Percentiles rank a stretch among this genome's conserved stretches.
Conservation (phyloP, 148 eudicot species). For the Amaranthus cruentus region DNA sequence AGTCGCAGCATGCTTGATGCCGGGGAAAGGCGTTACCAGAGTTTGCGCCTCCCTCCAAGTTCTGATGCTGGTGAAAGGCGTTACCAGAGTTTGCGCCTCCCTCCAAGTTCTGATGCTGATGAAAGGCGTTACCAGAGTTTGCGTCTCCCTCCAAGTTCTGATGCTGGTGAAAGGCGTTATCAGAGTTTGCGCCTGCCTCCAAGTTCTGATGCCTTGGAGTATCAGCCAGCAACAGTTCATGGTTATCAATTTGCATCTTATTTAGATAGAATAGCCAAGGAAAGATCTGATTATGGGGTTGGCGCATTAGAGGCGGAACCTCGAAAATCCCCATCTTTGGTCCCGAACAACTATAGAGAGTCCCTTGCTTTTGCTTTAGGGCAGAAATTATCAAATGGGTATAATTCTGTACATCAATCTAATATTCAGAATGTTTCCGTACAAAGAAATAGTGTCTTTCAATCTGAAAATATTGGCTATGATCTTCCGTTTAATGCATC, state of each 20-base stretch:
- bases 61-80: slow-evolving; percentile 60
- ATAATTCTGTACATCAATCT: slow-evolving; percentile 46
- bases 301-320: slow-evolving; percentile 40
- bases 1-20: slow-evolving; percentile 34
- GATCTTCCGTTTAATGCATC: slow-evolving; percentile 36
- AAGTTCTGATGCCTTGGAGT: slow-evolving; percentile 51
- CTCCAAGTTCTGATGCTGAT: slow-evolving; percentile 45
- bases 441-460: slow-evolving; percentile 54
- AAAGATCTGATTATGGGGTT: slow-evolving; percentile 39
- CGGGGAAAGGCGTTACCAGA: slow-evolving; percentile 65
- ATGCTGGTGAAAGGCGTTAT: slow-evolving; percentile 69
- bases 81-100: slow-evolving; percentile 61
- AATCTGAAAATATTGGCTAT: slow-evolving; percentile 38
- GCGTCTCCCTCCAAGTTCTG: slow-evolving; percentile 54
- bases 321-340: slow-evolving; percentile 44
- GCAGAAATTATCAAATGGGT: slow-evolving; percentile 45
- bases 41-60: slow-evolving; percentile 62
- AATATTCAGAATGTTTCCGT: slow-evolving; percentile 55
- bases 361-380: slow-evolving; percentile 39
- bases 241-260: slow-evolving; percentile 66
- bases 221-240: slow-evolving; percentile 84
- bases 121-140: slow-evolving; percentile 74
- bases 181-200: slow-evolving; percentile 75
- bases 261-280: slow-evolving; percentile 49
- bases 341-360: slow-evolving; percentile 45